These are phyloP conservation scores for Paecilomyces niveus DNA, from an alignment of 2,329 filamentous ascomycete species.

Conservation along the genomic window DNA sequence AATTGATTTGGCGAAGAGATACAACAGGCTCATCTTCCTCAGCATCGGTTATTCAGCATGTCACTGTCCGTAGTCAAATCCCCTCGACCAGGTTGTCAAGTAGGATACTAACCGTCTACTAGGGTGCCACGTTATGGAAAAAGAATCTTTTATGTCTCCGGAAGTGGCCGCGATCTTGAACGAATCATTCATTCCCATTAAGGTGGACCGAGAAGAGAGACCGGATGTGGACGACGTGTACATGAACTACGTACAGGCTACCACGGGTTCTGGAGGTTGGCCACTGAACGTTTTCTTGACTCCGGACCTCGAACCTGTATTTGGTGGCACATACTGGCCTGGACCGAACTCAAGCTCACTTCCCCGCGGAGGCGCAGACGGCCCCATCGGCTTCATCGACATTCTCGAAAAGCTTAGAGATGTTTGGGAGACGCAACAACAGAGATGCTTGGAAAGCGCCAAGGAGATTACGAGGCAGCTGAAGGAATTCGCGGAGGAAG, in stretches of 20 bases:
- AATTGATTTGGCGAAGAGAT: slow-evolving; percentile 65
- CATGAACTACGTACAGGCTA: slow-evolving; percentile 96
- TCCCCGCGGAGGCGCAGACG: slow-evolving; percentile 35
- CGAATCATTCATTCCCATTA: slow-evolving; percentile 78
- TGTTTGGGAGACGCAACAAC: slow-evolving; percentile 75
- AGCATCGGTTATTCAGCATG: slow-evolving; percentile 94
- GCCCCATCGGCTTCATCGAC: slow-evolving; percentile 70
- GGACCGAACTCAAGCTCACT: slow-evolving; percentile 57
- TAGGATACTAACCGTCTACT: slow-evolving; percentile 4
- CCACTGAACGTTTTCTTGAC: slow-evolving; percentile 96
- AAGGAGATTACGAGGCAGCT: slow-evolving; percentile 75
- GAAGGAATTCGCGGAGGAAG: slow-evolving; percentile 81
- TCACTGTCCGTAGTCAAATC: slow-evolving; percentile 61
- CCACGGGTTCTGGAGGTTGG: slow-evolving; percentile 85
- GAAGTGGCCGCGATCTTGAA: slow-evolving; percentile 79
- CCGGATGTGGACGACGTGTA: slow-evolving; percentile 94
- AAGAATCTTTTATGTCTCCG: slow-evolving; percentile 80
- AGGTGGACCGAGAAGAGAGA: slow-evolving; percentile 88
- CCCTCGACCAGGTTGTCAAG: neutral
- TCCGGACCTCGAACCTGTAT: slow-evolving; percentile 84
- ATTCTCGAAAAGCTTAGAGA: slow-evolving; percentile 70
- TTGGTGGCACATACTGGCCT: slow-evolving; percentile 94
- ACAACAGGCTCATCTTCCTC: slow-evolving; percentile 85
- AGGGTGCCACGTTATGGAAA: slow-evolving; percentile 87
- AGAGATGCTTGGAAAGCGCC: slow-evolving; percentile 75